A percentile compares a stretch with the other conserved stretches of the same genome.
phyloP scores from a whole-genome alignment of 2,329 filamentous ascomycete species.

The Penicillium brevicompactum region DNA sequence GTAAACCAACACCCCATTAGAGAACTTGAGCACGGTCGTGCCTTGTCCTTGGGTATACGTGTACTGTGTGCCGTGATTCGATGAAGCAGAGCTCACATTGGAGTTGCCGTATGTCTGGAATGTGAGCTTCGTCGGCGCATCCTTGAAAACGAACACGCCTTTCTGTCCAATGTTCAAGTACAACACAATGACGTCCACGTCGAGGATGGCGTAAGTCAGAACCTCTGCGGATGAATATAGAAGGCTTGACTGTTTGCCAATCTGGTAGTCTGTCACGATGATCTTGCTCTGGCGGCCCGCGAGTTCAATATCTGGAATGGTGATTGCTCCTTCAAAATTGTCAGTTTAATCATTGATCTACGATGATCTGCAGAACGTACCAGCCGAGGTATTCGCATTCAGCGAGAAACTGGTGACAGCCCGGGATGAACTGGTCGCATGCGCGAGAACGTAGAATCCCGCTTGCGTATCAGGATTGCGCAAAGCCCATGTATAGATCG shows the following conservation, averaged over 20 bases:
- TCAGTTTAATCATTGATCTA: background rate
- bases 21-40: constrained; percentile 51
- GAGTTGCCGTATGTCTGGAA: constrained; percentile 48
- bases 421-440: constrained; percentile 49
- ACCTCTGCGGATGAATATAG: constrained; percentile 57
- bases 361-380: constrained; percentile 33
- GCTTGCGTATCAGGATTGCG: constrained; percentile 54
- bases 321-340: constrained; percentile 19
- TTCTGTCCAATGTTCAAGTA: constrained; percentile 54
- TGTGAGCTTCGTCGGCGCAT: constrained; percentile 32
- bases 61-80: constrained; percentile 38
- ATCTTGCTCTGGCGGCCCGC: constrained; percentile 58
- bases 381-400: constrained; percentile 51
- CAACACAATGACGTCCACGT: constrained; percentile 50
- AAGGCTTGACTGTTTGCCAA: constrained; percentile 49
- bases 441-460: constrained; percentile 55
- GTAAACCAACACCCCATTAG: constrained; percentile 53
- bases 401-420: constrained; percentile 51
- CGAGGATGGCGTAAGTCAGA: constrained; percentile 47
- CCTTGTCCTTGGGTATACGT: constrained; percentile 53
- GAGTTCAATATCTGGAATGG: constrained; percentile 50
- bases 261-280: constrained; percentile 55
- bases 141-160: constrained; percentile 55
- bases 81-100: constrained; percentile 32
- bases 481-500: constrained; percentile 55